phyloP scores from a whole-genome alignment of 2,329 filamentous ascomycete genomes.

The Apiospora arundinis region DNA sequence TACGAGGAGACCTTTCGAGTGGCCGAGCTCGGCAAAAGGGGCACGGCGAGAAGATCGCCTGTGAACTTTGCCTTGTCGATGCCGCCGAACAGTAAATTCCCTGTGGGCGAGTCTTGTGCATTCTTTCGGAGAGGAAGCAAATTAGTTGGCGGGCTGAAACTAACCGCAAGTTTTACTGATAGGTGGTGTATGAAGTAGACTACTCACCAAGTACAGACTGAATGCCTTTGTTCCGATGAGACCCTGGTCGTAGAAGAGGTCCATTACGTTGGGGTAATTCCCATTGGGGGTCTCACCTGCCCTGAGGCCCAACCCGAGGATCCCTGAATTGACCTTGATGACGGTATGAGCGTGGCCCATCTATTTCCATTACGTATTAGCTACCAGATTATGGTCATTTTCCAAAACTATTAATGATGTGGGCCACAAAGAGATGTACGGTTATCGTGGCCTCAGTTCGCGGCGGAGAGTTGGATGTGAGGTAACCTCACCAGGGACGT shows the following conservation, averaged over 20 bases:
- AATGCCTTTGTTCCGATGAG: conserved; percentile 69
- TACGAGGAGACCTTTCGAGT: conserved; percentile 51
- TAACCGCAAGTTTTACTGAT: background rate
- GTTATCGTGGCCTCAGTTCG: conserved; percentile 29
- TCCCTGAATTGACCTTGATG: conserved; percentile 54
- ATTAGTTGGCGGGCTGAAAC: conserved; percentile 25
- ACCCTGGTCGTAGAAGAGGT: conserved; percentile 67
- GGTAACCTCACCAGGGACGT: too few relatives aligned
- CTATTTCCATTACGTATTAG: background rate
- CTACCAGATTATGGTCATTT: conserved; percentile 40
- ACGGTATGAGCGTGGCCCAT: conserved; percentile 33
- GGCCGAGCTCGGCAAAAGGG: conserved; percentile 58
- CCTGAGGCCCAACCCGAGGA: conserved; percentile 65
- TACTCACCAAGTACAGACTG: conserved; percentile 66
- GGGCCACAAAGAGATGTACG: conserved; percentile 27
- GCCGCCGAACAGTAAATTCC: conserved; percentile 75
- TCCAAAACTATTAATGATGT: too few relatives aligned
- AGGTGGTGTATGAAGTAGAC: background rate
- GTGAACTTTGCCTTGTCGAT: conserved; percentile 77
- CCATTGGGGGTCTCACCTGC: conserved; percentile 52
- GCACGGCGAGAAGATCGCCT: conserved; percentile 67
- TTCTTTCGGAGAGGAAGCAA: conserved; percentile 50
- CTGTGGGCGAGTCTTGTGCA: conserved; percentile 54
- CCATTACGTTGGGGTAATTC: conserved; percentile 65
- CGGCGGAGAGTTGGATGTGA: too few relatives aligned